Evolutionary conservation across 768 basidiomycete genomes (phyloP).

Genomic region (Leccinellum luteum): DNA sequence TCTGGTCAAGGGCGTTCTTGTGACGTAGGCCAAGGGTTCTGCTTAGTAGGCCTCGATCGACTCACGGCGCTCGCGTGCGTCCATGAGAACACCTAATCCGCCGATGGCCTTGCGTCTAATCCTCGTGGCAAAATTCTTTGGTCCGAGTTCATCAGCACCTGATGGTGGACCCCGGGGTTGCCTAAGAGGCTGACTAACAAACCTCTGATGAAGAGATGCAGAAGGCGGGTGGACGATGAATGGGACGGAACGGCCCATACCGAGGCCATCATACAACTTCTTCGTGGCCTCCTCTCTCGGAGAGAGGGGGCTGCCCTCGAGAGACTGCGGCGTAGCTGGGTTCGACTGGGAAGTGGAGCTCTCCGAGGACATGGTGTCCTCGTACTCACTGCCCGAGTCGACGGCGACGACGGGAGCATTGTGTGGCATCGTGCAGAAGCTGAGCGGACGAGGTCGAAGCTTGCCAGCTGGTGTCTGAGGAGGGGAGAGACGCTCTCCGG

Average conservation of each 20-base stretch:
- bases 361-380: constrained; percentile 54
- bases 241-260: constrained; percentile 71
- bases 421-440: constrained; percentile 53
- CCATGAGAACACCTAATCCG: constrained; percentile 75
- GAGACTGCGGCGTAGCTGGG: constrained; percentile 71
- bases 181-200: constrained; percentile 71
- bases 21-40: constrained; percentile 5
- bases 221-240: constrained; percentile 16
- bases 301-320: constrained; percentile 56
- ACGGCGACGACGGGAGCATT: constrained; percentile 50
- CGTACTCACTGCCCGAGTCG: constrained; percentile 54
- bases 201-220: constrained; percentile 43
- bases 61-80: constrained; percentile 77
- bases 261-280: constrained; percentile 85
- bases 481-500: constrained; percentile 55
- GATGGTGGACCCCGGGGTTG: constrained; percentile 89
- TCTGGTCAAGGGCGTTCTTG: constrained; percentile 9
- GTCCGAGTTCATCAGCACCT: constrained; percentile 80
- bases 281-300: constrained; percentile 85
- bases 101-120: constrained; percentile 84
- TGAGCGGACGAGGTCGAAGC: constrained; percentile 65
- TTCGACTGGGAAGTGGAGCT: constrained; percentile 65
- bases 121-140: constrained; percentile 86
- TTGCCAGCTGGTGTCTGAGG: constrained; percentile 34
- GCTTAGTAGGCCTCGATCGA: constrained; percentile 65